Evolutionary conservation across 257 asterid species (phyloP), one percentile per base, ranked within the genome.

Genomic region (Ehretia macrophylla): DNA sequence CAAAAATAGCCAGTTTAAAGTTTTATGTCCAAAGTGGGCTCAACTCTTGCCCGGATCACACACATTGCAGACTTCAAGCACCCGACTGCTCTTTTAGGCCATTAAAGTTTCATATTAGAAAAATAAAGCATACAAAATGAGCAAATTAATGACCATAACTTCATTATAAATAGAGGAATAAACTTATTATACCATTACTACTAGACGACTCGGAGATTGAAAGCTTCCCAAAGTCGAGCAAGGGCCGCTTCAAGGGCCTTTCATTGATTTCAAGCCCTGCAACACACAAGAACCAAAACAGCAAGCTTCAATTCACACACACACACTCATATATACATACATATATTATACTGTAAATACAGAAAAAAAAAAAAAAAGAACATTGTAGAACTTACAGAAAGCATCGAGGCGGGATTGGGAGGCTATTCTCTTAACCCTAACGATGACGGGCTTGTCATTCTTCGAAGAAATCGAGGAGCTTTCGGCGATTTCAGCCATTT

Each of bases 261-360:
- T 82, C 97, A 5, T 75, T 81, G 66, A 88, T 86, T 77, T 86
- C 97, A 22, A 92, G 90, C 98, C 97, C 97, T 92, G 60, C 35
- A 12, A 35, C 10, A 23, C 49, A n/a, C 40, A 46, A 53, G 8
- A 53, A 18, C 19, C 11, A 1, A 32, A 40, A 42, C 3, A 10
- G 47, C 12, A 42, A 42, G 11, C 47, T 42, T 20, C 56, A 51
- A 0, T 10, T 18, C 8, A 17, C 16, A 47, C 17, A n/a, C 10
- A 47, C 8, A 8, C 0, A 47, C n/a, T n/a, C n/a, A n/a, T n/a
- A n/a, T n/a, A n/a, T n/a, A 47, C 8, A 12, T 8, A 14, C 6
- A n/a, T 16, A 42, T 42, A 10, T 16, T 1, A 1, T 4, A 11
- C 11, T 39, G 5, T 17, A 65, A 58, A 55, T 8, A 63, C 12